Evolutionary conservation across 768 basidiomycete genomes (phyloP).

Genomic region (Rhodotorula taiwanensis): DNA sequence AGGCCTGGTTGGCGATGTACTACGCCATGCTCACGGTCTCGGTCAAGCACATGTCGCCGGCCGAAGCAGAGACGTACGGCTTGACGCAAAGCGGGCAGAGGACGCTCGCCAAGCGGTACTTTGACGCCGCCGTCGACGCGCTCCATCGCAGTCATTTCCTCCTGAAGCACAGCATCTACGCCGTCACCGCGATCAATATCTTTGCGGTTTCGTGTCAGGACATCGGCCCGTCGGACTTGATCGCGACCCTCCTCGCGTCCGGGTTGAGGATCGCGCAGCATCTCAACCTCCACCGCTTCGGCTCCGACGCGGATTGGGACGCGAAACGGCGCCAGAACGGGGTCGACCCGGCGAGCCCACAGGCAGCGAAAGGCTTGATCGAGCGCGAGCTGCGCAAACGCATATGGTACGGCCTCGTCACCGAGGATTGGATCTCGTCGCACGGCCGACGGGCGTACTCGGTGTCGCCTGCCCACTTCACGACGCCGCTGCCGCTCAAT

Average conservation of each 20-base stretch:
- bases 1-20: slow-evolving; percentile 30
- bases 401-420: slow-evolving; percentile 26
- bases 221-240: slow-evolving; percentile 29
- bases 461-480: slow-evolving; percentile 23
- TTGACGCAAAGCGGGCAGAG: neutral
- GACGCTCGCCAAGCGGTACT: slow-evolving; percentile 14
- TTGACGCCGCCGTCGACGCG: slow-evolving; percentile 26
- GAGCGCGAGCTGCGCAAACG: slow-evolving; percentile 33
- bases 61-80: slow-evolving; percentile 1
- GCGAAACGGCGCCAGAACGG: slow-evolving; percentile 18
- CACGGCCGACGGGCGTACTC: slow-evolving; percentile 19
- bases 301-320: slow-evolving; percentile 26
- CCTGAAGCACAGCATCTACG: slow-evolving; percentile 22
- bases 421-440: slow-evolving; percentile 27
- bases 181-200: slow-evolving; percentile 24
- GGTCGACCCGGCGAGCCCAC: slow-evolving; percentile 21
- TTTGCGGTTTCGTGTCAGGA: slow-evolving; percentile 26
- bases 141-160: slow-evolving; percentile 28
- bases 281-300: slow-evolving; percentile 30
- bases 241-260: slow-evolving; percentile 28
- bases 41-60: slow-evolving; percentile 24
- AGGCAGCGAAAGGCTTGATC: slow-evolving; percentile 23
- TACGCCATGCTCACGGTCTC: slow-evolving; percentile 24
- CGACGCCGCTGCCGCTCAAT: slow-evolving; percentile 34
- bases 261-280: slow-evolving; percentile 33